Base-by-base conservation (phyloP, 129 eudicot species). In the Chrysanthemum lavandulifolium region DNA sequence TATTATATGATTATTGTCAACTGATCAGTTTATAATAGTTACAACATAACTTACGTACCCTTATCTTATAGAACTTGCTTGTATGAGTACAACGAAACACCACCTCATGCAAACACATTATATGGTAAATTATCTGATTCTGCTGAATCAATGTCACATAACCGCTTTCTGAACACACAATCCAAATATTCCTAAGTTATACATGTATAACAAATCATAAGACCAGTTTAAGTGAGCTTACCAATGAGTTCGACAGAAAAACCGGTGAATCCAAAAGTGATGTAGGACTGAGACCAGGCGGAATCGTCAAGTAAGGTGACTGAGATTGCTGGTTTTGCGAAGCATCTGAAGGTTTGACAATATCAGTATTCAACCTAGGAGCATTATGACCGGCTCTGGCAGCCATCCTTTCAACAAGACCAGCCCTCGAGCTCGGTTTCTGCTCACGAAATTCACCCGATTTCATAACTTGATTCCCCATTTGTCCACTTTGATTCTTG, bases 381-480 rank as follows among this genome's bases (percentile, higher is more conserved):
- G 90, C 97, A 76, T 81, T 86, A 73, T 86, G 88, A 58, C 97
- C 96, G 40, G 91, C 95, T 82, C 96, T 73, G 10, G 95, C 95
- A 14, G 95, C 97, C 81, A 84, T 86, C 68, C 97, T 80, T 69
- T 88, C 97, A 72, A 81, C 66, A 55, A 88, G 97, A 57, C 96
- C 92, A 61, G 83, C 86, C 13, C 90, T 79, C 4, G 75, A 62
- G 68, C 77, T 68, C 68, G 64, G 36, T 67, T 79, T 91, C 68
- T 77, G 88, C 78, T 87, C 95, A 21, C 59, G 15, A 33, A 53
- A 70, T 61, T 78, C 78, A 82, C 78, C 73, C 6, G 73, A 43
- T 12, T 71, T 84, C 61, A 65, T 52, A n/a, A 50, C 50, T 68
- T 79, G 84, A 78, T 81, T 80, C 75, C 33, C 76, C 10, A 12